A percentile compares a stretch with the other conserved stretches of the same genome.
phyloP scores from a whole-genome alignment of 73 alveolate species.

The Paramecium tetraurelia region DNA sequence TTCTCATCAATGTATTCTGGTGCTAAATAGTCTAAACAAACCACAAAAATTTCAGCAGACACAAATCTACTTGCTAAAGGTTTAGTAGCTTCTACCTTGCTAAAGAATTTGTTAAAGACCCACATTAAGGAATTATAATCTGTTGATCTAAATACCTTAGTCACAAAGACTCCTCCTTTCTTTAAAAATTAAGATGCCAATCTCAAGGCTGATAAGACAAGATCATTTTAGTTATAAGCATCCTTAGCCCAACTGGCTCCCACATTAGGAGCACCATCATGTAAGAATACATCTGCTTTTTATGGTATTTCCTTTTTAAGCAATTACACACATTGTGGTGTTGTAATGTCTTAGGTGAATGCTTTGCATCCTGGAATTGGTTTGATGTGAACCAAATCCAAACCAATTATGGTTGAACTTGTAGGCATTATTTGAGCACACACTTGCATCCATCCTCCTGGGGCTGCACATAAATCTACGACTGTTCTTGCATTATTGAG shows the following conservation, averaged over 20 bases:
- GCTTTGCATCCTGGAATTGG: conserved; percentile 98
- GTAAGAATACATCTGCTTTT: conserved; percentile 98
- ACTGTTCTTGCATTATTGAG: conserved; percentile 88
- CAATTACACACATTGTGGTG: conserved; percentile 83
- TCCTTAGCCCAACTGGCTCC: conserved; percentile 99
- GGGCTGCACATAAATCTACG: conserved; percentile 99
- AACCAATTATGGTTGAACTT: conserved; percentile 94
- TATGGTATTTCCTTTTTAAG: conserved; percentile 85
- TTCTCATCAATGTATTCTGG: conserved; percentile 97
- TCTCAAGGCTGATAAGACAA: conserved; percentile 85
- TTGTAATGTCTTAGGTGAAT: conserved; percentile 97
- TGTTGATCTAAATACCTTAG: conserved; percentile 96
- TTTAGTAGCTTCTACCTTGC: conserved; percentile 95
- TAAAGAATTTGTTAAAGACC: conserved; percentile 93
- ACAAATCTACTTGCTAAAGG: conserved; percentile 96
- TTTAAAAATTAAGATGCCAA: conserved; percentile 92
- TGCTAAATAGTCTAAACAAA: conserved; percentile 90
- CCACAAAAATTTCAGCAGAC: conserved; percentile 97
- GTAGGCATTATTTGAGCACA: conserved; percentile 80
- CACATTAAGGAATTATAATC: conserved; percentile 96
- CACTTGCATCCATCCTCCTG: conserved; percentile 98
- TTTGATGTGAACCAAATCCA: conserved; percentile 98
- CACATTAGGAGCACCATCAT: conserved; percentile 99
- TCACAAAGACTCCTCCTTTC: conserved; percentile 97
- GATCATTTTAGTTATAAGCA: conserved; percentile 97